Evolutionary conservation across 164 flowering plant genomes (phyloP).

Genomic region (Piper betle): DNA sequence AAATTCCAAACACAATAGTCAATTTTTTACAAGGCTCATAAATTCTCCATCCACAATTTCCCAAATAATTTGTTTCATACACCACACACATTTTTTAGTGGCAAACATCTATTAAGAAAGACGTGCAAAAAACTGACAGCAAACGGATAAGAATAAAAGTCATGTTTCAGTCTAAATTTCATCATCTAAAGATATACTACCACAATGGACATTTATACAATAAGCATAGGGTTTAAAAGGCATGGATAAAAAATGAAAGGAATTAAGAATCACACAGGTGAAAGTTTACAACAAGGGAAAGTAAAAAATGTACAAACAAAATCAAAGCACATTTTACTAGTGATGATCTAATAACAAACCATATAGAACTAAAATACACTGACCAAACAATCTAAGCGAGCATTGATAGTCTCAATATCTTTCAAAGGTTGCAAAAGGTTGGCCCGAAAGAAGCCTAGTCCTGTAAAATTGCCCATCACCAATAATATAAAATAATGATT

Average conservation of each 20-base stretch:
- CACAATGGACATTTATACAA: neutral
- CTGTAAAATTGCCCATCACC: constrained; percentile 26
- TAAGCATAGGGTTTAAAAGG: neutral
- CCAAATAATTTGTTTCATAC: too few relatives aligned
- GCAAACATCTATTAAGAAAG: neutral
- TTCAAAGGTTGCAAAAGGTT: constrained; percentile 92
- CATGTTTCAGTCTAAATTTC: too few relatives aligned
- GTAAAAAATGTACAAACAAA: too few relatives aligned
- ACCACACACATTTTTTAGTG: neutral
- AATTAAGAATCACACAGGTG: neutral
- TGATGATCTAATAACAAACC: neutral
- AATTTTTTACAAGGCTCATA: too few relatives aligned
- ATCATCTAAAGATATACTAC: neutral
- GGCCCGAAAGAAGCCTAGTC: constrained; percentile 92
- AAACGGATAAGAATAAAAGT: too few relatives aligned
- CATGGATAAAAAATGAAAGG: neutral
- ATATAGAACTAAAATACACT: constrained; percentile 12
- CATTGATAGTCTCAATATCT: constrained; percentile 89
- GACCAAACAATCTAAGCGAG: constrained; percentile 94
- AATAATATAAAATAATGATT: too few relatives aligned
- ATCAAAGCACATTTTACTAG: neutral
- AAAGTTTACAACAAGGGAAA: neutral
- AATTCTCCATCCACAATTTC: too few relatives aligned
- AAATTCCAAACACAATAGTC: too few relatives aligned
- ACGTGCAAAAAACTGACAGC: neutral